Evolutionary conservation across 2,329 filamentous ascomycete genomes (phyloP).

Genomic region (Penicillium paneum): DNA sequence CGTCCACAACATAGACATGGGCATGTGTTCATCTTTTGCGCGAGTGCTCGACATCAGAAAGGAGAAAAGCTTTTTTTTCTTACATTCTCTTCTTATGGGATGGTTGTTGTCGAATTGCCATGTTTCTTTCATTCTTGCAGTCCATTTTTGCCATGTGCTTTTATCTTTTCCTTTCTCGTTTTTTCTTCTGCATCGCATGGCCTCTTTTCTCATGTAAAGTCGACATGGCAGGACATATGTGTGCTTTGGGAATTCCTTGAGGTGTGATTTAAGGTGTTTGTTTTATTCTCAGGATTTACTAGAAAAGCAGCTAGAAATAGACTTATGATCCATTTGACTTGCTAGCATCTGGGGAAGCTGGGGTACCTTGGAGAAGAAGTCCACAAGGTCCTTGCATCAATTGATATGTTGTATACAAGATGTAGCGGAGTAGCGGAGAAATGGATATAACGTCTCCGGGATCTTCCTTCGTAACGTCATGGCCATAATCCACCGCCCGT

Average conservation of each 20-base stretch:
- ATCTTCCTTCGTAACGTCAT: conserved; percentile 23
- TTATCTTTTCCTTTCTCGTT: not conserved
- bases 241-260: conserved; percentile 19
- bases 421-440: not conserved
- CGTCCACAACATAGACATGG: conserved; percentile 44
- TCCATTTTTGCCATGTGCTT: conserved; percentile 7
- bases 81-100: conserved; percentile 5
- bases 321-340: conserved; percentile 5
- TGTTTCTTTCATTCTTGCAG: conserved; percentile 10
- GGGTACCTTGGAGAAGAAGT: not conserved
- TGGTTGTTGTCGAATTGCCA: conserved; percentile 13
- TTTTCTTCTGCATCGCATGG: conserved; percentile 22
- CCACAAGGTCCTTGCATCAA: not conserved
- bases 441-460: conserved; percentile 9
- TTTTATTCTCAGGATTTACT: conserved; percentile 12
- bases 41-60: conserved; percentile 25
- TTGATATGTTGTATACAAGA: not conserved
- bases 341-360: not conserved
- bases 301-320: conserved; percentile 29
- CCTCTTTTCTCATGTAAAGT: conserved; percentile 23
- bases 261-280: conserved; percentile 26
- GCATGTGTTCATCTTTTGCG: conserved; percentile 33
- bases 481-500: conserved; percentile 15
- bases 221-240: conserved; percentile 24
- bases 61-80: conserved; percentile 27